Base-by-base conservation (phyloP, 2,329 filamentous ascomycete species). In the Colletotrichum incanum region DNA sequence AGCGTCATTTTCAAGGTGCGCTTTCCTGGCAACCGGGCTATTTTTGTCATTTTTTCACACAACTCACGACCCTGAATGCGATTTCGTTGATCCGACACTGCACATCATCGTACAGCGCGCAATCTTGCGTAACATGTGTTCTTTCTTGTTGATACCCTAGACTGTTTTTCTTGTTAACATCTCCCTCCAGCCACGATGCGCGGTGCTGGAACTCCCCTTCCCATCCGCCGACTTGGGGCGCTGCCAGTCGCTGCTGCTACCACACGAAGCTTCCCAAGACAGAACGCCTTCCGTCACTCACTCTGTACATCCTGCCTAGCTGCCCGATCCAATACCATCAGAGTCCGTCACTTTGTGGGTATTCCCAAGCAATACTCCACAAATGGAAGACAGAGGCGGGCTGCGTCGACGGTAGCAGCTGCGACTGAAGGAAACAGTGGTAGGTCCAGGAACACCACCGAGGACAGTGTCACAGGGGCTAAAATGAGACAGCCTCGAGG, bases 331-430 rank as follows among this genome's bases (percentile, higher is more conserved):
- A 39, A 41, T 4, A 50, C 34, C 7, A 47, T 37, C 28, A 37
- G 45, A 28, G 3, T 20, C 12, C 34, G 37, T 11, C 43, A 39
- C 26, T n/a, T 41, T 20, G n/a, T 41, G 23, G 5, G 20, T 23
- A 28, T 55, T 28, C 23, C 54, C 12, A 43, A 37, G 47, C 52
- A 59, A 23, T 54, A 55, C 45, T 45, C 59, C 16, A 43, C 20
- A 14, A n/a, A 55, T 45, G 55, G 28, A 23, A 70, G 39, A 5
- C 67, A 66, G 58, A 71, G 55, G 47, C 69, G 73, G 45, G 12
- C 64, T 12, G 68, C 72, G 16, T 74, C 73, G n/a, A 67, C 68
- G 14, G 67, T 72, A 43, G 71, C 73, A 20, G 62, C 71, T 6
- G 61, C 71, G 26, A 67, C 56, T 20, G 59, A 70, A 39, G 59